Evolutionary conservation across 805 yeast genomes (phyloP), one percentile per base, ranked within the genome.

Genomic region (Kodamaea leandrae): DNA sequence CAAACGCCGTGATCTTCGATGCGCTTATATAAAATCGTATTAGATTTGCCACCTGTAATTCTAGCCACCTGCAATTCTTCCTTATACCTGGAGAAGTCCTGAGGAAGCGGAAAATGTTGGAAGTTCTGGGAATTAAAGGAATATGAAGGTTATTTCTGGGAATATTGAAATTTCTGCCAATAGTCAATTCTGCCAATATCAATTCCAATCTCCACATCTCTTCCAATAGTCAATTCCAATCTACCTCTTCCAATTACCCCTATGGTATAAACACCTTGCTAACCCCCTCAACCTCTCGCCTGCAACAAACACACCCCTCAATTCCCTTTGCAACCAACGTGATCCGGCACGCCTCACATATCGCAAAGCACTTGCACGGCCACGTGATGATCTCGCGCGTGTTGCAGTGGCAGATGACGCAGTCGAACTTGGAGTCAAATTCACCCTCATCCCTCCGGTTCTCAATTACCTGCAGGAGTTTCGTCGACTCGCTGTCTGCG

Each of bases 311-410:
- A 61, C 97, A 90, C 1, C 82, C 83, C 43, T 76, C 77, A 54
- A 83, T 82, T 9, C 85, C 84, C 45, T 89, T 74, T 24, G 82
- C 64, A 6, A 86, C 87, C 39, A 90, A 68, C 13, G 84, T 77
- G 8, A 81, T 66, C 13, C 97, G 72, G 55, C 97, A 90, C 18
- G 77, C 74, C 48, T 89, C 96, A 60, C 97, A 90, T 4, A 90
- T 69, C 0, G 96, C 89, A 42, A 90, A 77, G 60, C 97, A 90
- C 51, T 80, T 77, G 57, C 97, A 90, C 0, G 97, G 97, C 97
- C 97, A 90, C 2, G 91, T 67, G 6, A 90, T 80, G 30, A 90
- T 77, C 43, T 83, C 85, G 49, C 96, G 71, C 4, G 80, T 76
- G 43, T 83, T 78, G 4, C 74, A 71, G 50, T 84, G 91, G 58